phyloP scores from a whole-genome alignment of 1,139 yeast genomes.

The Barnettozyma hawaiiensis region DNA sequence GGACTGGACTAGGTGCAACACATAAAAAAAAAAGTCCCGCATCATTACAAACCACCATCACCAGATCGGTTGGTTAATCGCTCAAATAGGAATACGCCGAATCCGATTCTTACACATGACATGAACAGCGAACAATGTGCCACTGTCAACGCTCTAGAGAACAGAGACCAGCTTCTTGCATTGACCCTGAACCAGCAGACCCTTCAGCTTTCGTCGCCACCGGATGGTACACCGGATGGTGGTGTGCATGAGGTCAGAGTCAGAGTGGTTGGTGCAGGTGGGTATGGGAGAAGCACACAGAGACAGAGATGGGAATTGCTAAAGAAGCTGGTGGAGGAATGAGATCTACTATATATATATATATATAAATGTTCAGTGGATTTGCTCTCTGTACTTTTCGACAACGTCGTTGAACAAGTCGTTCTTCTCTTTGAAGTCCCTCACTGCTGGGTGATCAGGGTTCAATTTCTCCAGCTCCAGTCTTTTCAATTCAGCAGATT shows the following conservation, averaged over 20 bases:
- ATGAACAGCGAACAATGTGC: background rate
- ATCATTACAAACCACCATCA: background rate
- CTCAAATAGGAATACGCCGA: background rate
- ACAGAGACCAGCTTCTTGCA: constrained; percentile 11
- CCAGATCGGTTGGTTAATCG: background rate
- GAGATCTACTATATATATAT: too few species aligned
- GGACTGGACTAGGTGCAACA: too few species aligned
- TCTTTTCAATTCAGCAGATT: constrained; percentile 26
- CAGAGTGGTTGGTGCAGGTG: background rate
- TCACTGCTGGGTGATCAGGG: constrained; percentile 46
- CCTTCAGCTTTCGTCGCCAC: background rate
- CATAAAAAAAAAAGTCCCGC: too few species aligned
- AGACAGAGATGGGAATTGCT: constrained; percentile 6
- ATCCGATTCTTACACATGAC: too few species aligned
- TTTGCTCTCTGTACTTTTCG: constrained; percentile 40
- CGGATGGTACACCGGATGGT: background rate
- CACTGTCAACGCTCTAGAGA: constrained; percentile 9
- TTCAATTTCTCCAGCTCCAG: constrained; percentile 36
- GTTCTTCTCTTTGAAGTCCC: constrained; percentile 48
- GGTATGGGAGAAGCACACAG: background rate
- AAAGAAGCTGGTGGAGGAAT: background rate
- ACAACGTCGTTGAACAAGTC: constrained; percentile 53
- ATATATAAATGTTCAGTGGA: constrained; percentile 6
- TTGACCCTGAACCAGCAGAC: constrained; percentile 6
- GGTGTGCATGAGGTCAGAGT: too few species aligned